Evolutionary conservation across 1,284 basidiomycete species (phyloP).

Genomic region (Limonomyces culmigenus): DNA sequence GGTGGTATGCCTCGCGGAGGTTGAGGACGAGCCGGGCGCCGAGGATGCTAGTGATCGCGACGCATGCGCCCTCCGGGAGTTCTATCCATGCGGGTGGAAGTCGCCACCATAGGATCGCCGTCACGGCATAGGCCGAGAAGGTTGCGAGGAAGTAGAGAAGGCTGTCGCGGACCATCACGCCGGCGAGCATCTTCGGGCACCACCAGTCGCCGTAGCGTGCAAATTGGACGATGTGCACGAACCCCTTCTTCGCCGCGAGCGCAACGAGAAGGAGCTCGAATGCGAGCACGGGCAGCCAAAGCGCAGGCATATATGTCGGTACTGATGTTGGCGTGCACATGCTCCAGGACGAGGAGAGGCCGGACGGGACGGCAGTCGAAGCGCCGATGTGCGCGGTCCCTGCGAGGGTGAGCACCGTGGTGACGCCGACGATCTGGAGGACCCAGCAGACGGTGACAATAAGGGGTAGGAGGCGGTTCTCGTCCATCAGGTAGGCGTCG

Average conservation of each 20-base stretch:
- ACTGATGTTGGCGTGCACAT: constrained; percentile 10
- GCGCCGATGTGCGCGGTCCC: no score
- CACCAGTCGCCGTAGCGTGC: neutral
- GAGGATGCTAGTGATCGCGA: constrained; percentile 12
- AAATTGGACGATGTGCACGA: constrained; percentile 9
- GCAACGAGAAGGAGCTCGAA: constrained; percentile 12
- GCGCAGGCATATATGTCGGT: constrained; percentile 10
- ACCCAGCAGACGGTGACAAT: constrained; percentile 8
- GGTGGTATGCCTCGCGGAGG: constrained; percentile 11
- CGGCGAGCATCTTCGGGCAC: neutral
- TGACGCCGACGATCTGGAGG: constrained; percentile 9
- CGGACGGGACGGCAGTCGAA: no score
- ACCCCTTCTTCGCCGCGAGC: constrained; percentile 9
- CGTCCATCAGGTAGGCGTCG: no score
- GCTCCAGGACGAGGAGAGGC: no score
- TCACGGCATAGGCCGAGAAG: neutral
- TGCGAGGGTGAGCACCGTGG: constrained; percentile 7
- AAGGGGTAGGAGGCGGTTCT: neutral
- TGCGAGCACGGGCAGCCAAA: constrained; percentile 13
- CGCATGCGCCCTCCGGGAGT: constrained; percentile 12
- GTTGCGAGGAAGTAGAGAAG: constrained; percentile 12
- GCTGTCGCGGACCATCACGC: constrained; percentile 11
- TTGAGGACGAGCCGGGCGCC: constrained; percentile 13
- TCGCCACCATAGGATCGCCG: neutral
- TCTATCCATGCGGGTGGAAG: constrained; percentile 8